These are phyloP conservation scores for Udeniomyces megalosporus DNA, from an alignment of 768 basidiomycete species.

Conservation along the genomic window DNA sequence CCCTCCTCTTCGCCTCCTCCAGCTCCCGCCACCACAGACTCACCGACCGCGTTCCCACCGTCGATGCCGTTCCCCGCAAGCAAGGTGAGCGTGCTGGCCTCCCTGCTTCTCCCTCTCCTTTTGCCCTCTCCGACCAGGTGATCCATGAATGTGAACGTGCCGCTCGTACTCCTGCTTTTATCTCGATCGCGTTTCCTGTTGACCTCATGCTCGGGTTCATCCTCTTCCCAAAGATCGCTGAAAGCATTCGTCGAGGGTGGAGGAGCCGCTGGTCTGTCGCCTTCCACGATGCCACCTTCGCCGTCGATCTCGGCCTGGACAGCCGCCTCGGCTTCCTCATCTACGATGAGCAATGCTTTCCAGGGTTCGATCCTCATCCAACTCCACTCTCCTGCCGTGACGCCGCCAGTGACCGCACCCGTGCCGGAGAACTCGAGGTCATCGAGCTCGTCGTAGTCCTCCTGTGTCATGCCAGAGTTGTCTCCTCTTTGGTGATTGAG, in stretches of 20 bases:
- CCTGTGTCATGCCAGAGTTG: too few relatives aligned
- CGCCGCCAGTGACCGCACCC: too few relatives aligned
- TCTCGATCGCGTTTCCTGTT: background rate
- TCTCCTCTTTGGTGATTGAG: too few relatives aligned
- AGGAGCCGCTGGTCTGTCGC: slow-evolving; percentile 36
- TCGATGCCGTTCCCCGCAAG: too few relatives aligned
- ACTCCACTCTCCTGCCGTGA: too few relatives aligned
- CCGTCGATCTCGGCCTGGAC: background rate
- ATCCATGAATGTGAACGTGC: background rate
- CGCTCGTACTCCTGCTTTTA: background rate
- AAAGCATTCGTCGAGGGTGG: background rate
- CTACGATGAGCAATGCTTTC: slow-evolving; percentile 73
- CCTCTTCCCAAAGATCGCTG: background rate
- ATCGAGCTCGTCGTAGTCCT: background rate
- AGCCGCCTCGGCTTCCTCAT: slow-evolving; percentile 28
- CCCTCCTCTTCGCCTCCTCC: background rate
- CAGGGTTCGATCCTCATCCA: slow-evolving; percentile 48
- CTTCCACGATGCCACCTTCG: background rate
- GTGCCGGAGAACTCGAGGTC: too few relatives aligned
- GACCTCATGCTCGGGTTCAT: background rate
- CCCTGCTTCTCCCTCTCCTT: background rate
- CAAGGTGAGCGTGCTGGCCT: background rate
- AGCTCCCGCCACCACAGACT: background rate
- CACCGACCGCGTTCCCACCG: slow-evolving; percentile 43
- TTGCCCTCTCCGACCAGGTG: background rate